Conservation (phyloP, 805 yeast genomes). For the Candida ascalaphidarum region DNA sequence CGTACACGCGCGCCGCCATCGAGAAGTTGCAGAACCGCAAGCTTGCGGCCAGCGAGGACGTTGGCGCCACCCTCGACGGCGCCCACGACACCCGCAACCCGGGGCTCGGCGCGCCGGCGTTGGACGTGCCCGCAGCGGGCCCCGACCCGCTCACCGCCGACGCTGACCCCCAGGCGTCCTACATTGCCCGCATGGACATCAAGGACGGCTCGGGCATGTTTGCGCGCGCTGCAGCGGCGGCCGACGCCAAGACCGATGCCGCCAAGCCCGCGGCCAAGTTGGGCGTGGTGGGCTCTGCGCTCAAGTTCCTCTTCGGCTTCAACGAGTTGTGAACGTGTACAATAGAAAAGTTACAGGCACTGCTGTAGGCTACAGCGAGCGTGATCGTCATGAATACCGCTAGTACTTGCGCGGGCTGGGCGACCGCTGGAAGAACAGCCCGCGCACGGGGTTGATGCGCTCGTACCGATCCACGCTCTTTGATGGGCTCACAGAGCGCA, state of each 20-base stretch:
- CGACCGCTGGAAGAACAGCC: too few relatives aligned
- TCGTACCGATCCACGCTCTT: too few relatives aligned
- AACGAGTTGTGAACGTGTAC: constrained; percentile 25
- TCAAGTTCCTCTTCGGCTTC: constrained; percentile 33
- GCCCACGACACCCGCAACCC: too few relatives aligned
- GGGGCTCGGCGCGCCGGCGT: background rate
- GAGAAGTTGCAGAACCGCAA: constrained; percentile 48
- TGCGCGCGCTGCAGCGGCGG: constrained; percentile 17
- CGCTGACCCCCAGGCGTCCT: constrained; percentile 10
- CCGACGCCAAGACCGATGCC: constrained; percentile 9
- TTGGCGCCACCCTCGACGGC: constrained; percentile 27
- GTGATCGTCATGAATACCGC: too few relatives aligned
- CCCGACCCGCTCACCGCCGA: constrained; percentile 2
- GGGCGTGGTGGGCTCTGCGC: constrained; percentile 22
- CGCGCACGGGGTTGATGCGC: too few relatives aligned
- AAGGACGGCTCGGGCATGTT: constrained; percentile 33
- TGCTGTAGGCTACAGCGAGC: too few relatives aligned
- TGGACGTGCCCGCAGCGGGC: constrained; percentile 1
- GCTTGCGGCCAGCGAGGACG: constrained; percentile 36
- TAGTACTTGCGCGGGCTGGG: too few relatives aligned
- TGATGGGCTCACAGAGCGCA: too few relatives aligned
- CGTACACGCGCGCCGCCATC: constrained; percentile 52
- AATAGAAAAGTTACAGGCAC: too few relatives aligned
- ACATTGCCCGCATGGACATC: constrained; percentile 24
- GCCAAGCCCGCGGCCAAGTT: constrained; percentile 19